Percentiles rank a stretch among this genome's conserved stretches.
These are phyloP conservation scores for Eucalyptus cloeziana DNA, from an alignment of 345 rosid genomes.

Conservation along the genomic window DNA sequence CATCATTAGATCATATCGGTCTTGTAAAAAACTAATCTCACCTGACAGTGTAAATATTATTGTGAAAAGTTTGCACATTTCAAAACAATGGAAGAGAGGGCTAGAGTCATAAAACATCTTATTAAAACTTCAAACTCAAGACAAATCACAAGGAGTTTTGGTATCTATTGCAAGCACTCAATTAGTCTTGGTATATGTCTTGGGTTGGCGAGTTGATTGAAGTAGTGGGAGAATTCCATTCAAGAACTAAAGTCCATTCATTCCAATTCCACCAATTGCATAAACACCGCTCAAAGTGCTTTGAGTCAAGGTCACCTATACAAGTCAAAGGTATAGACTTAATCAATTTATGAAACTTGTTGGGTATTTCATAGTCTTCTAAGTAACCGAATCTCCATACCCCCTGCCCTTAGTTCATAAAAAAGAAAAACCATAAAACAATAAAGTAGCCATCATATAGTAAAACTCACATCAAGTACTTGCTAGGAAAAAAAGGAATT, in stretches of 20 bases:
- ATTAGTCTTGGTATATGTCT: too few species aligned
- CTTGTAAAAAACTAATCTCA: background rate
- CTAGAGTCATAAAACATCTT: background rate
- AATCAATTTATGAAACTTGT: background rate
- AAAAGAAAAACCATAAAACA: background rate
- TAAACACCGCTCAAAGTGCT: background rate
- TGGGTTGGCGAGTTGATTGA: background rate
- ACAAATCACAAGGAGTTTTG: background rate
- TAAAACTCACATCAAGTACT: background rate
- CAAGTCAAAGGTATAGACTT: background rate
- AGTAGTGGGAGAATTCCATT: background rate
- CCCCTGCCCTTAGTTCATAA: background rate
- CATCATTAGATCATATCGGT: background rate
- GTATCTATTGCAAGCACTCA: background rate
- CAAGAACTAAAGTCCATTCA: background rate
- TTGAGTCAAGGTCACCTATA: background rate
- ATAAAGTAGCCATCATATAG: background rate
- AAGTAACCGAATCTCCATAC: background rate
- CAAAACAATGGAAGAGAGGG: background rate
- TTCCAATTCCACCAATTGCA: background rate
- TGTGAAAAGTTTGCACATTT: background rate
- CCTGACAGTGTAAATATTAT: rapidly evolving
- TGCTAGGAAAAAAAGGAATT: background rate
- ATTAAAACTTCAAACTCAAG: background rate
- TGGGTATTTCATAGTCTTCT: background rate